phyloP scores from a whole-genome alignment of 2,329 filamentous ascomycete species.

The Pseudopithomyces chartarum region DNA sequence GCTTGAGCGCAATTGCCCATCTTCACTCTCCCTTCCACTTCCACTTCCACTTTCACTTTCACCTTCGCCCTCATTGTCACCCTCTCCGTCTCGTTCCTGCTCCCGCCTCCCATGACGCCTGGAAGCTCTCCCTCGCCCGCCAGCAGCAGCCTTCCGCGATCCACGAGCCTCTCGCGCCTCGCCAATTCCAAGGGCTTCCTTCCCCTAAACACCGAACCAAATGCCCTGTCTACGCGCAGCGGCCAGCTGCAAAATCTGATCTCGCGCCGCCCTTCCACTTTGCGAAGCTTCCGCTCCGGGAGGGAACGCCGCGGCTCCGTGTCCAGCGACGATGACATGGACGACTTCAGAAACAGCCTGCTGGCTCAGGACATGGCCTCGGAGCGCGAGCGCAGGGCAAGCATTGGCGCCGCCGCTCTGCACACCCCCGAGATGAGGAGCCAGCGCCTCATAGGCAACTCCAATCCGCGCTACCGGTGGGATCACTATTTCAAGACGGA shows the following conservation, averaged over 20 bases:
- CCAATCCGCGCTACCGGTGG: conserved; percentile 84
- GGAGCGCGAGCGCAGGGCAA: conserved; percentile 48
- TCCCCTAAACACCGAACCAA: conserved; percentile 45
- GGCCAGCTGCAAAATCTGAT: conserved; percentile 48
- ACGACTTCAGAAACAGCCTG: conserved; percentile 31
- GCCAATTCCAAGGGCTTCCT: conserved; percentile 47
- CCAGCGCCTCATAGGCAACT: conserved; percentile 86
- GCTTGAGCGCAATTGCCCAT: not conserved
- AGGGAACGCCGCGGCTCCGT: conserved; percentile 33
- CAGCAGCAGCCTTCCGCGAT: conserved; percentile 17
- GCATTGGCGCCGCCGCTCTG: conserved; percentile 49
- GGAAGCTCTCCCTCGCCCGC: not conserved
- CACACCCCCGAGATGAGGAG: conserved; percentile 73
- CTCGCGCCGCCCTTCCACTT: conserved; percentile 35
- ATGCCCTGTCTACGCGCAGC: conserved; percentile 49
- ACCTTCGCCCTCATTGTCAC: not conserved
- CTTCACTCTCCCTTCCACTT: not conserved
- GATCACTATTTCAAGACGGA: conserved; percentile 84
- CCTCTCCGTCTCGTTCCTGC: not conserved
- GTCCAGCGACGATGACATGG: conserved; percentile 39
- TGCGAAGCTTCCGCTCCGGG: conserved; percentile 27
- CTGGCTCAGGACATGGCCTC: conserved; percentile 40
- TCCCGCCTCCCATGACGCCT: not conserved
- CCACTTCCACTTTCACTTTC: not conserved
- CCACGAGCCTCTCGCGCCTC: conserved; percentile 38